Evolutionary conservation across 2,329 filamentous ascomycete genomes (phyloP), one percentile per base, ranked within the genome.

Genomic region (Calycina marina): DNA sequence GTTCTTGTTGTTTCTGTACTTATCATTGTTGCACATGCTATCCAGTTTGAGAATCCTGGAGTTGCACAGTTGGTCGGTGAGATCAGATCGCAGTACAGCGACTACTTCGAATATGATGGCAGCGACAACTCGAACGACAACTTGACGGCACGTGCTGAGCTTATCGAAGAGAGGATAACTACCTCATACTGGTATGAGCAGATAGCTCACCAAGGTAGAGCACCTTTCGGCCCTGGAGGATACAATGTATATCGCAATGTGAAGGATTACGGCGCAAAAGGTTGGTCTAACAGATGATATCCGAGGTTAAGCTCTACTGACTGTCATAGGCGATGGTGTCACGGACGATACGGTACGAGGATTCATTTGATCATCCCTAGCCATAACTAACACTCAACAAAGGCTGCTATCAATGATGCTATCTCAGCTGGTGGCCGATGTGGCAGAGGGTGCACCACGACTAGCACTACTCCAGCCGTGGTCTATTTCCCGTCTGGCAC

Each of bases 321-420:
- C 4, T 42, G 83, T 93, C 60, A 72, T 10, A 43, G 40, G 43
- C 22, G 70, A 78, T 46, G 44, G 75, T 9, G 56, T 60, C 1
- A 78, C 77, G 10, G 86, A 94, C 52, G 85, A 93, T 52, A 93
- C 85, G 0, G 20, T n/a, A 24, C n/a, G n/a, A n/a, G n/a, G n/a
- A n/a, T n/a, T n/a, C n/a, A n/a, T n/a, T n/a, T n/a, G n/a, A n/a
- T n/a, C n/a, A n/a, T n/a, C n/a, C n/a, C n/a, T n/a, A n/a, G n/a
- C n/a, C n/a, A n/a, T n/a, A n/a, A n/a, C n/a, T n/a, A n/a, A n/a
- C n/a, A n/a, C n/a, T n/a, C n/a, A n/a, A n/a, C n/a, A n/a, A n/a
- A n/a, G n/a, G 39, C 58, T 2, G 82, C 85, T 38, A 93, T 94
- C 67, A 93, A 93, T 60, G 56, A 60, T 15, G 46, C 45, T 6